Evolutionary conservation across 352 stramenopile genomes (phyloP).

Genomic region (Phytophthora colocasiae): DNA sequence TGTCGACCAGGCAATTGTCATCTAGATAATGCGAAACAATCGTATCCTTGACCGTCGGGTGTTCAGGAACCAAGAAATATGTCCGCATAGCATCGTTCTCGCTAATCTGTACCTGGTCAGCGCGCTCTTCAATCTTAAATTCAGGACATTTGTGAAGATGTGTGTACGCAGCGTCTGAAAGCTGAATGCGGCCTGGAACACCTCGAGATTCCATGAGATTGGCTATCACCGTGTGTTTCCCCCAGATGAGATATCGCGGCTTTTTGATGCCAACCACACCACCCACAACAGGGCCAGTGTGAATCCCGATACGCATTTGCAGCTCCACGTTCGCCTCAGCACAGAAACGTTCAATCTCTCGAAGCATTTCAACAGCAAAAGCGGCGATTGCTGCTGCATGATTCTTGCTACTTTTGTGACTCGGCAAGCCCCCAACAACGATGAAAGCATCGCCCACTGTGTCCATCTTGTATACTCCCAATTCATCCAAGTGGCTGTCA

Average conservation of each 20-base stretch:
- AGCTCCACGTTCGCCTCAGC: conserved; percentile 65
- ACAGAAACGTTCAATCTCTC: conserved; percentile 84
- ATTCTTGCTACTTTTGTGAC: conserved; percentile 74
- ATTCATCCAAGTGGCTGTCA: conserved; percentile 78
- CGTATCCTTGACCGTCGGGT: conserved; percentile 55
- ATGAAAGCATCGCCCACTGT: conserved; percentile 90
- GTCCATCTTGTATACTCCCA: conserved; percentile 91
- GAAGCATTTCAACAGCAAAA: conserved; percentile 89
- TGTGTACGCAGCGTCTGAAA: conserved; percentile 69
- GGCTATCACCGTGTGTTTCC: conserved; percentile 77
- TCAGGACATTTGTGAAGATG: conserved; percentile 59
- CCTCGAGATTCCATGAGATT: conserved; percentile 84
- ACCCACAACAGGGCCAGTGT: conserved; percentile 84
- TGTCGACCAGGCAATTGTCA: conserved; percentile 20
- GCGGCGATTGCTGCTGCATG: conserved; percentile 78
- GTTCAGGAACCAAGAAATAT: conserved; percentile 56
- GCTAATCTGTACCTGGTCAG: conserved; percentile 58
- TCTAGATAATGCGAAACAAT: conserved; percentile 63
- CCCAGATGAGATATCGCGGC: conserved; percentile 88
- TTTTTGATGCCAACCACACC: conserved; percentile 88
- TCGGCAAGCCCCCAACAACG: conserved; percentile 74
- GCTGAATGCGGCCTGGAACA: conserved; percentile 59
- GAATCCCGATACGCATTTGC: conserved; percentile 88
- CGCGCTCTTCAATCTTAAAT: conserved; percentile 58
- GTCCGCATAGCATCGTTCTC: conserved; percentile 63